Base-by-base conservation (phyloP, 225 moss, liverwort and hornwort genomes). In the Asterella californica region DNA sequence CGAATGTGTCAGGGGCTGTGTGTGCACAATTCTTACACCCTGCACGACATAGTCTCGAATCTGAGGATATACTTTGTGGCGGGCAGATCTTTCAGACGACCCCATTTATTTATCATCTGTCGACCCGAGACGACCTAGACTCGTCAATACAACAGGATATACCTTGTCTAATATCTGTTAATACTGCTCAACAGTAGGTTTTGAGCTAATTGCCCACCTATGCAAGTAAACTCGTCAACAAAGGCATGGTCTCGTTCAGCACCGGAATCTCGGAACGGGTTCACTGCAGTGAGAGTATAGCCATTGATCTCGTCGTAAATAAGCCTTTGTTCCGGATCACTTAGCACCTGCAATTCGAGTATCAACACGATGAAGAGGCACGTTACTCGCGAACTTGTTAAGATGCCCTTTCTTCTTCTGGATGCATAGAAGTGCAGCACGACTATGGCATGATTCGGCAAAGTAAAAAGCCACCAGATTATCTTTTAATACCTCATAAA, bases 261-360 rank as follows among this genome's bases (percentile, higher is more conserved):
- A 34, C 67, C 72, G 17, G 29, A 53, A 66, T 94, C 91, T 75
- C 70, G 76, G 37, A 99, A 99, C 15, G 99, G 99, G 74, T 99
- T 99, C n/a, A 81, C 84, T 22, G 91, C 93, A 32, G 93, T 90
- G 61, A 99, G 75, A 10, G 99, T 84, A 82, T 92, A 99, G 75
- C 99, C 99, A 78, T 91, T 99, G n/a, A 95, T 99, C 82, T 94
- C 99, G 81, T 99, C 99, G 78, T 99, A 99, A 5, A 99, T 90
- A 83, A 99, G 84, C 15, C 95, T 91, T 81, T 93, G 93, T 75
- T 95, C 95, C 30, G 99, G 95, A 82, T 99, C 91, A 82, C 92
- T 95, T 46, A 99, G 82, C 69, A 99, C 95, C 99, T 99, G 89
- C 80, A 83, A 61, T 70, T 72, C 57, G 27, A 4, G 67, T n/a